phyloP scores from a whole-genome alignment of 805 yeast species.

The Jamesozyma jinghongensis region DNA sequence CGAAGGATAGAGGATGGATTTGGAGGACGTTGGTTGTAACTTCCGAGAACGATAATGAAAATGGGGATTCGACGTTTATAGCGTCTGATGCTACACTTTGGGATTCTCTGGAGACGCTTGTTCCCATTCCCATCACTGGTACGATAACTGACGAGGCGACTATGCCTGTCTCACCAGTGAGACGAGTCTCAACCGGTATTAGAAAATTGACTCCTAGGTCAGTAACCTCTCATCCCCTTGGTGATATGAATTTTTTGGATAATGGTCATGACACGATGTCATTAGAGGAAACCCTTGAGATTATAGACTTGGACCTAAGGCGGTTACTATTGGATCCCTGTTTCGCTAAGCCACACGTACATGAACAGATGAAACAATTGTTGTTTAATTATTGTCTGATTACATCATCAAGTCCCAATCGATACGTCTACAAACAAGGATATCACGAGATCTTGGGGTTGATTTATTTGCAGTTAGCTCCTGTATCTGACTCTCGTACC shows the following conservation, averaged over 20 bases:
- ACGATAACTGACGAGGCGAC: too few relatives aligned
- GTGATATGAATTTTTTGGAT: neutral
- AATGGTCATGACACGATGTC: slow-evolving; percentile 7
- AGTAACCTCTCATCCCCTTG: slow-evolving; percentile 7
- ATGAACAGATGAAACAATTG: slow-evolving; percentile 20
- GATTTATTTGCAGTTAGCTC: slow-evolving; percentile 20
- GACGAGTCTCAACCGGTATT: slow-evolving; percentile 9
- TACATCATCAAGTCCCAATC: neutral
- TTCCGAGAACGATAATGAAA: slow-evolving; percentile 4
- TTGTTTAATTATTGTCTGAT: slow-evolving; percentile 17
- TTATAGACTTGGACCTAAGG: slow-evolving; percentile 24
- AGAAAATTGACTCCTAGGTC: slow-evolving; percentile 20
- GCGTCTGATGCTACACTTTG: neutral
- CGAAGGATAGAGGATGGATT: slow-evolving; percentile 25
- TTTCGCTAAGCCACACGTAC: slow-evolving; percentile 12
- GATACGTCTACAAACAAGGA: slow-evolving; percentile 23
- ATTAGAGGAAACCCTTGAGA: slow-evolving; percentile 20
- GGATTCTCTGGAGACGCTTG: neutral
- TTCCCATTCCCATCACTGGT: neutral
- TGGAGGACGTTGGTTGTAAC: slow-evolving; percentile 24
- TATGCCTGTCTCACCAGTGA: neutral
- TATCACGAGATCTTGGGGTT: slow-evolving; percentile 27
- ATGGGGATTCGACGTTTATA: neutral
- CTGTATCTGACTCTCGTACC: slow-evolving; percentile 4
- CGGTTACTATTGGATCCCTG: slow-evolving; percentile 22